Evolutionary conservation across 495 filamentous ascomycete species (phyloP).

Genomic region (Xylaria acuta): DNA sequence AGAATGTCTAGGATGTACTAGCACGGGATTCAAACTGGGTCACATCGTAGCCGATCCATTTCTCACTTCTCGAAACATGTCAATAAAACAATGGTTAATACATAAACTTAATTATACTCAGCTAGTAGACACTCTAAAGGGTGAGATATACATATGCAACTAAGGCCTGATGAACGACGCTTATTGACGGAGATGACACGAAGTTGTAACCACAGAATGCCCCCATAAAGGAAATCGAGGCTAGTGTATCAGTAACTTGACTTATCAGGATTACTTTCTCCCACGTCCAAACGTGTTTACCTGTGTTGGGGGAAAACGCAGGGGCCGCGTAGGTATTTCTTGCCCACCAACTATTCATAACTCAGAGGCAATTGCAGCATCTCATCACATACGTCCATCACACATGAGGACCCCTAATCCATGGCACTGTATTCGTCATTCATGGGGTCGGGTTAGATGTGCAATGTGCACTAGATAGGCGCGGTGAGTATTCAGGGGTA

Average conservation of each 20-base stretch:
- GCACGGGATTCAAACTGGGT: not conserved
- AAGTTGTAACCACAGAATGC: not conserved
- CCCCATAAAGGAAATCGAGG: not conserved
- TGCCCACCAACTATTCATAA: not conserved
- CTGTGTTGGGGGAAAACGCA: not conserved
- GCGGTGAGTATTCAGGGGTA: not conserved
- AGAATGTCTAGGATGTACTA: not conserved
- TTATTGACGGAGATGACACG: not conserved
- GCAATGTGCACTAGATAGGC: not conserved
- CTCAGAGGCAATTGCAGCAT: not conserved
- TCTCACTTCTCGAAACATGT: not conserved
- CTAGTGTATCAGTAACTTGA: not conserved
- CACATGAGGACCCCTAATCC: not conserved
- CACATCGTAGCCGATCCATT: not conserved
- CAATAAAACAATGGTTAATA: not conserved
- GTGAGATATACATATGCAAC: not conserved
- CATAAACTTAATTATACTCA: not conserved
- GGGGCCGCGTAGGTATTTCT: not conserved
- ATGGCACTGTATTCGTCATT: not conserved
- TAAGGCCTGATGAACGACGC: not conserved
- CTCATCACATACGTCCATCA: not conserved
- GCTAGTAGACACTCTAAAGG: not conserved
- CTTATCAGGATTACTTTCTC: not conserved
- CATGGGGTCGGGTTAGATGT: not conserved
- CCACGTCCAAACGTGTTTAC: not conserved